Evolutionary conservation across 2,329 filamentous ascomycete species (phyloP), one percentile per base, ranked within the genome.

Genomic region (Venturia effusa): DNA sequence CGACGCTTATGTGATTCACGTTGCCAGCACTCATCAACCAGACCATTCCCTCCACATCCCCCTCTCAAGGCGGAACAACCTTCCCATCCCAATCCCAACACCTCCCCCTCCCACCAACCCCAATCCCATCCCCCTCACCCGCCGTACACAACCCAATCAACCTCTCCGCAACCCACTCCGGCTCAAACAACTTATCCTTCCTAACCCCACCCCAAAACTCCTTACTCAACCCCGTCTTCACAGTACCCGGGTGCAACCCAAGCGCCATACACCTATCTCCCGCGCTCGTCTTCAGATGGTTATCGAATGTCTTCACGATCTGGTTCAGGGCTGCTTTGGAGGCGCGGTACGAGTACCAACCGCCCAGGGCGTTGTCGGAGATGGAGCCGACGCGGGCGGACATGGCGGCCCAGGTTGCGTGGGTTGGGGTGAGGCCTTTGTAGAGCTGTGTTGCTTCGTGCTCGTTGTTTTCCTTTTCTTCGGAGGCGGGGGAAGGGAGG

Each of bases 261-360:
- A 95, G 76, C 0, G 85, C 84, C 67, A 91, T 78, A 0, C 88
- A 88, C 61, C 83, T 84, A 0, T 83, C 81, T 0, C 81, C 84
- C 65, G 82, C 81, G 51, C 80, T 79, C 4, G 80, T 77, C 41
- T 74, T 74, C 39, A 94, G 75, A 70, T 86, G 83, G 34, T 88
- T 80, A 72, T 94, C 90, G 66, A 91, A 85, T 7, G 83, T 88
- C 75, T 86, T 89, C 8, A 84, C 84, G 15, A 91, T 65, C 70
- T 87, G 87, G 67, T 87, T 90, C 3, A 93, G 84, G 1, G 81
- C 89, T 0, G 89, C 84, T 74, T 94, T 95, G 62, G 84, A 87
- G 8, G 87, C 84, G 17, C 90, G 85, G 74, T 94, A 94, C 64
- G 82, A 85, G 73, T 91, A 95, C 90, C 90, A 94, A 0, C 90